Base-by-base conservation (phyloP, 441 rosid species). In the Kokia cookei region DNA sequence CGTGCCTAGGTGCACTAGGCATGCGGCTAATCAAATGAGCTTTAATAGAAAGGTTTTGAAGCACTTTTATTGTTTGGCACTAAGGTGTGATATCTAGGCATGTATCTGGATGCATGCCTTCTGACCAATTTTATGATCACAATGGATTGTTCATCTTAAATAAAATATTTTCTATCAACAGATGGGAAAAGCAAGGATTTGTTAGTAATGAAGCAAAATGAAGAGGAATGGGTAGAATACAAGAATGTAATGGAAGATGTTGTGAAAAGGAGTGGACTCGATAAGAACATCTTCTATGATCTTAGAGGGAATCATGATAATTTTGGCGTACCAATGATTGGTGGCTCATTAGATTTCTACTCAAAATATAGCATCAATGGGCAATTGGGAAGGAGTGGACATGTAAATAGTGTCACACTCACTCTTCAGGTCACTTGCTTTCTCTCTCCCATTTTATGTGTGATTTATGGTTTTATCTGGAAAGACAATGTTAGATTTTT, bases 251-350 rank as follows among this genome's bases (percentile, higher is more conserved):
- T 89, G 90, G 84, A 86, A 61, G 92, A 90, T 76, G 90, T 91
- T 68, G 82, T 86, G 40, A 80, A 73, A 40, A 83, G 80, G 79
- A 93, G 96, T 73, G 91, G 91, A 47, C 86, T 91, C 26, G 84
- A 90, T 69, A 88, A 87, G 86, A 78, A 79, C 77, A 69, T 91
- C 69, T 91, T 93, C 84, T 95, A 88, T 79, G 98, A 95, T 87
- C 86, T 95, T 71, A 89, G 97, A 76, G 99, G 99, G 77, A 95
- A 95, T 74, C 99, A 95, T 74, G 98, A 95, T 73, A 89, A 80
- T 84, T 95, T 93, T 78, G 99, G 98, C 55, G 95, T 95, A 53
- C 93, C 96, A 4, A 65, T 69, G 58, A 70, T 84, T 63, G 92
- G 91, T 54, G 87, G 88, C 53, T 78, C 89, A 4, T 75, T 82